These are phyloP conservation scores for Chamaecyparis obtusa DNA, from an alignment of 75 land plant species.

Conservation along the genomic window DNA sequence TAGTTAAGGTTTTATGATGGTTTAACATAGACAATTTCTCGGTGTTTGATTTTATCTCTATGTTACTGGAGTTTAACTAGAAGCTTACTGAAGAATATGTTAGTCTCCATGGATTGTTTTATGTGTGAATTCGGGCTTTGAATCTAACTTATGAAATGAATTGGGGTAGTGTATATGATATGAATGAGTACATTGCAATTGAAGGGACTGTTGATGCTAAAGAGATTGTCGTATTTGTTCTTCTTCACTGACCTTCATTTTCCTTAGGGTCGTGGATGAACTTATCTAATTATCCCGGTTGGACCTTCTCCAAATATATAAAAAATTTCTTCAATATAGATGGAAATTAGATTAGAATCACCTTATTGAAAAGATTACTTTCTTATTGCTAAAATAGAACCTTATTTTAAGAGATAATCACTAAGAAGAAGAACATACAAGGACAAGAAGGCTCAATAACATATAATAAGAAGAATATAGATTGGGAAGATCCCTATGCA, in stretches of 20 bases:
- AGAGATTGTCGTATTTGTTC: neutral
- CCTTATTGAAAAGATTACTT: neutral
- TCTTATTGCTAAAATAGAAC: no score
- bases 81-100: neutral
- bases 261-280: neutral
- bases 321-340: neutral
- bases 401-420: no score
- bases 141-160: neutral
- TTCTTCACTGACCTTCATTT: neutral
- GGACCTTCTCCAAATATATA: neutral
- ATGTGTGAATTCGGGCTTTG: neutral
- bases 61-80: neutral
- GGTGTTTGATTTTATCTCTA: neutral
- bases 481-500: no score
- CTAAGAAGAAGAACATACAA: no score
- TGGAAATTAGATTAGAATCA: neutral
- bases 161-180: constrained; percentile 1
- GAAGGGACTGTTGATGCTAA: constrained; percentile 13
- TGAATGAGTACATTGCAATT: constrained; percentile 9
- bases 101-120: neutral
- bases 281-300: neutral
- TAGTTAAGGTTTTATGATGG: constrained; percentile 44
- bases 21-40: constrained; percentile 23
- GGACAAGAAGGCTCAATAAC: no score
- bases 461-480: no score